Conservation (phyloP, 495 filamentous ascomycete genomes). For the Penicillium pancosmium region DNA sequence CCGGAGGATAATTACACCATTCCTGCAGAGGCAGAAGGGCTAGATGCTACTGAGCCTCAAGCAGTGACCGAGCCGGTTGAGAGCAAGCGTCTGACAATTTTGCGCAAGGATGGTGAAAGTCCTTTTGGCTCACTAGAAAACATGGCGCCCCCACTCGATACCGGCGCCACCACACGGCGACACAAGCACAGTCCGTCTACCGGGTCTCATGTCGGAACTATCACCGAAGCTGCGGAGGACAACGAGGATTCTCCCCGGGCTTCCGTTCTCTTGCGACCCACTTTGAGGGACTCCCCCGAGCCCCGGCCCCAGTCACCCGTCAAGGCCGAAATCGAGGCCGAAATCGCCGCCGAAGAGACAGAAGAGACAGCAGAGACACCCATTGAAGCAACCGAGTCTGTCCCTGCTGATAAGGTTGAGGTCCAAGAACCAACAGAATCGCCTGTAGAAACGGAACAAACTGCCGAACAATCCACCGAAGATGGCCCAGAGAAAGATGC, state of each 20-base stretch:
- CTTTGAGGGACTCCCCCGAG: slow-evolving; percentile 21
- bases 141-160: slow-evolving; percentile 48
- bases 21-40: slow-evolving; percentile 86
- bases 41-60: slow-evolving; percentile 50
- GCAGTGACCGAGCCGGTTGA: slow-evolving; percentile 36
- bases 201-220: slow-evolving; percentile 72
- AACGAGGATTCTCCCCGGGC: slow-evolving; percentile 35
- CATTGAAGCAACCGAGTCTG: not conserved
- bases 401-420: slow-evolving; percentile 6
- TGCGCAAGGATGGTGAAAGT: slow-evolving; percentile 41
- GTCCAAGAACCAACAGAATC: slow-evolving; percentile 6
- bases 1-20: slow-evolving; percentile 95
- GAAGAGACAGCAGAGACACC: not conserved
- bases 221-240: slow-evolving; percentile 73
- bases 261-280: slow-evolving; percentile 18
- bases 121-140: slow-evolving; percentile 26
- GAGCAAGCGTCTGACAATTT: slow-evolving; percentile 48
- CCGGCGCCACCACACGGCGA: slow-evolving; percentile 68
- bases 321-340: slow-evolving; percentile 5
- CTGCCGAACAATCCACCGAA: slow-evolving; percentile 7
- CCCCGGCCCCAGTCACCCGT: slow-evolving; percentile 15
- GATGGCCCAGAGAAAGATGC: not conserved
- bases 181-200: slow-evolving; percentile 75
- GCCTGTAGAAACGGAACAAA: slow-evolving; percentile 7
- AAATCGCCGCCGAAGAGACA: slow-evolving; percentile 8